Percentiles rank a stretch among this genome's conserved stretches.
Evolutionary conservation across 139 green algal genomes (phyloP).

Genomic region (Micromonas pusilla): DNA sequence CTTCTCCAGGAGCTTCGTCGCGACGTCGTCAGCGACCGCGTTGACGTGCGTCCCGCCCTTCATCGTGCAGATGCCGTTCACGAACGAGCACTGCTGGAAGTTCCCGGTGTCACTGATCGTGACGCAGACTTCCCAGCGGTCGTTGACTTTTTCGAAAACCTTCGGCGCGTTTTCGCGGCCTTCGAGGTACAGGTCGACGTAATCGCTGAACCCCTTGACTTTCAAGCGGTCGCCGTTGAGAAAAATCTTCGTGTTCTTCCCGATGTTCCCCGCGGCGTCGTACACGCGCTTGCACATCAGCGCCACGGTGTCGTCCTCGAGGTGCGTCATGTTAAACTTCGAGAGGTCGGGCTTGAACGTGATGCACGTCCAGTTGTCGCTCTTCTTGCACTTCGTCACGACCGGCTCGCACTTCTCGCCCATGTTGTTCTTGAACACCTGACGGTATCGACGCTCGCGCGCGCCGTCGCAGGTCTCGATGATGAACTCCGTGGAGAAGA

Average conservation of each 20-base stretch:
- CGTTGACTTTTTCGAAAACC: constrained; percentile 50
- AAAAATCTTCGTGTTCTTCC: constrained; percentile 73
- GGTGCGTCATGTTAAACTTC: constrained; percentile 88
- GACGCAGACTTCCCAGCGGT: constrained; percentile 92
- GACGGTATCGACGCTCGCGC: constrained; percentile 73
- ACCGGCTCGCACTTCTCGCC: constrained; percentile 54
- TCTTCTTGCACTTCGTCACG: constrained; percentile 76
- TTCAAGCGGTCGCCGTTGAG: constrained; percentile 74
- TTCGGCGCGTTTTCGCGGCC: constrained; percentile 10
- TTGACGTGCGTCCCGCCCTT: constrained; percentile 97
- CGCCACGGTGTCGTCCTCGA: constrained; percentile 72
- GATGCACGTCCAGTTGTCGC: constrained; percentile 95
- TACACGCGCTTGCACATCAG: constrained; percentile 95
- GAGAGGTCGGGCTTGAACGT: constrained; percentile 91
- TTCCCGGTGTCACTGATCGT: constrained; percentile 34
- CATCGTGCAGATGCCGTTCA: constrained; percentile 93
- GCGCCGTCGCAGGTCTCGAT: constrained; percentile 92
- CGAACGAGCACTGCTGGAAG: constrained; percentile 85
- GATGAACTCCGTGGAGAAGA: constrained; percentile 95
- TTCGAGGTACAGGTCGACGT: constrained; percentile 86
- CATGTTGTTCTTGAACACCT: constrained; percentile 69
- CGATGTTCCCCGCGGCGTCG: constrained; percentile 89
- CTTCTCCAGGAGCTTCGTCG: constrained; percentile 59
- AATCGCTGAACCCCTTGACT: constrained; percentile 88
- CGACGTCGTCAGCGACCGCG: constrained; percentile 79